phyloP scores from a whole-genome alignment of 805 yeast species.

The Zygosaccharomyces bisporus region DNA sequence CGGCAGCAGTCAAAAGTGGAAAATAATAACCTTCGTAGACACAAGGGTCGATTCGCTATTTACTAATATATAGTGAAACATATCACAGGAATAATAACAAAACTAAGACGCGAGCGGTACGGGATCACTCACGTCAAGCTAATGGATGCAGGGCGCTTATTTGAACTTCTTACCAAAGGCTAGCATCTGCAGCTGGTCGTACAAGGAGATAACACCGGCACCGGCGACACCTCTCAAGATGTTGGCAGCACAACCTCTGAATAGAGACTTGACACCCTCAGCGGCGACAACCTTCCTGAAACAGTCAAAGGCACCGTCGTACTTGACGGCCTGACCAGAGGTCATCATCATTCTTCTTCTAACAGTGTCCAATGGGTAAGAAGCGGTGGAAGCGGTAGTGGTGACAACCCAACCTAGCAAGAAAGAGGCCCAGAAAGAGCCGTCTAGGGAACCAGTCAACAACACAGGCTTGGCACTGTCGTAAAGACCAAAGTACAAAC shows the following conservation, averaged over 20 bases:
- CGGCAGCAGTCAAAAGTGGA: too few relatives aligned
- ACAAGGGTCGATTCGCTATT: constrained; percentile 8
- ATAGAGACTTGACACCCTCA: constrained; percentile 89
- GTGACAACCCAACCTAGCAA: constrained; percentile 96
- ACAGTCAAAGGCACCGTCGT: constrained; percentile 92
- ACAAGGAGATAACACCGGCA: constrained; percentile 98
- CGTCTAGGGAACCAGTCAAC: constrained; percentile 90
- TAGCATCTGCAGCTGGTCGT: constrained; percentile 95
- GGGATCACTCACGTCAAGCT: background rate
- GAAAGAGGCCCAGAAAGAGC: constrained; percentile 93
- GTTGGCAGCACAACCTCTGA: constrained; percentile 99
- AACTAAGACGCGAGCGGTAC: constrained; percentile 8
- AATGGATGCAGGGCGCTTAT: constrained; percentile 33
- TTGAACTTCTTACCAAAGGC: constrained; percentile 93
- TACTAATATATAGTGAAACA: constrained; percentile 8
- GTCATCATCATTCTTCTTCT: constrained; percentile 99
- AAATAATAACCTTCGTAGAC: background rate
- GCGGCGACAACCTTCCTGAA: constrained; percentile 88
- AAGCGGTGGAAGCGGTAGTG: constrained; percentile 97
- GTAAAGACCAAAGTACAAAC: constrained; percentile 96
- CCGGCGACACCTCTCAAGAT: constrained; percentile 99
- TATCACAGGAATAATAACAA: constrained; percentile 18
- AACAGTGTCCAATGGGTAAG: constrained; percentile 98
- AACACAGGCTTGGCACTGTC: constrained; percentile 95
- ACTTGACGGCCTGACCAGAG: constrained; percentile 97